Percentiles rank a stretch among this genome's conserved stretches.
Conservation (phyloP, 108 stramenopile genomes). For the Conticribra guillardii region DNA sequence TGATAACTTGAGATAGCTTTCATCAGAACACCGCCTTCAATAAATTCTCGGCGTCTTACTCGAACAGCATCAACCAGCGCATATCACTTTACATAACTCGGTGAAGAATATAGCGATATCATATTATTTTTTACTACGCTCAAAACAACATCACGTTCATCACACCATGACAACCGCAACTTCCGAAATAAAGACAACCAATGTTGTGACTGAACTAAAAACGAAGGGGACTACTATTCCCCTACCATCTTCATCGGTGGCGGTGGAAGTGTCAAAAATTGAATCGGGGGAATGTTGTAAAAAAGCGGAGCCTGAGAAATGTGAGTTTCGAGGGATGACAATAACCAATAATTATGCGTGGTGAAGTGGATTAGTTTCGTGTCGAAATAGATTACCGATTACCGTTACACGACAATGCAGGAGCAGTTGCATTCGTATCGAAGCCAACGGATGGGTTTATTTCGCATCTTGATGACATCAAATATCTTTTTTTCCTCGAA, state of each 20-base stretch:
- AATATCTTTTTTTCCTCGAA: not conserved
- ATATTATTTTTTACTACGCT: not conserved
- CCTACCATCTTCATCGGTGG: not conserved
- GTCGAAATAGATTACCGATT: too few relatives aligned
- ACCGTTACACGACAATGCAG: too few relatives aligned
- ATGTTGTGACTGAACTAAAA: constrained; percentile 25
- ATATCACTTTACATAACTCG: not conserved
- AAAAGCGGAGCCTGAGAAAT: not conserved
- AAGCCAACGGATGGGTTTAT: too few relatives aligned
- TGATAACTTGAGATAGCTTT: too few relatives aligned
- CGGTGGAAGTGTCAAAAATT: not conserved
- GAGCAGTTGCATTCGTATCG: too few relatives aligned
- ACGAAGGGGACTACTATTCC: constrained; percentile 5
- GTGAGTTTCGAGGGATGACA: not conserved
- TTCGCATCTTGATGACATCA: not conserved
- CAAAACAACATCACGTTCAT: not conserved
- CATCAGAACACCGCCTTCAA: too few relatives aligned
- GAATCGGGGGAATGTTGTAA: not conserved
- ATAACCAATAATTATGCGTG: not conserved
- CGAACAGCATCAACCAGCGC: not conserved
- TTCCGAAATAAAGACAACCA: constrained; percentile 27
- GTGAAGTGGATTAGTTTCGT: too few relatives aligned
- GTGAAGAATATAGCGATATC: not conserved
- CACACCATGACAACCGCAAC: constrained; percentile 21
- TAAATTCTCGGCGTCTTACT: too few relatives aligned